These are phyloP conservation scores for Bipolaris sorokiniana DNA, from an alignment of 2,329 filamentous ascomycete genomes.

Conservation along the genomic window DNA sequence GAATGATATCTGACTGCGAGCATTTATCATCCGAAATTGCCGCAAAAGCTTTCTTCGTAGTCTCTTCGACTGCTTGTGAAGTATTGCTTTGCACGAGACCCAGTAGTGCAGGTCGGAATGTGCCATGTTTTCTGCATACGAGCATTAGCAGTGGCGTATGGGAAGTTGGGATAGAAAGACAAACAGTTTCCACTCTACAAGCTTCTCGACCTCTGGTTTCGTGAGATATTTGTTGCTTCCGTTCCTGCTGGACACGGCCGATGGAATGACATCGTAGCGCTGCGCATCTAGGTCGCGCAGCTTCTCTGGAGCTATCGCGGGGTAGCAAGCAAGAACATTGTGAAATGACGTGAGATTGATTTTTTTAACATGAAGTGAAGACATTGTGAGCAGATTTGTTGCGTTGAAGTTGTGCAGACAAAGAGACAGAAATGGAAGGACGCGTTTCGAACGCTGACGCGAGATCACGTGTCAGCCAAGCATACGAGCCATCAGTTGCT, in stretches of 20 bases:
- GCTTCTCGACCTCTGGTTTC: constrained; percentile 39
- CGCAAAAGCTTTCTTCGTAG: constrained; percentile 61
- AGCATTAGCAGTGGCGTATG: neutral
- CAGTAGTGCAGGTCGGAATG: constrained; percentile 56
- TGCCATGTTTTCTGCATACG: constrained; percentile 55
- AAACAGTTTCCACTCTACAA: constrained; percentile 52
- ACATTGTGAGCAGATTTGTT: constrained; percentile 11
- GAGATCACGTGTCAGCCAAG: constrained; percentile 13
- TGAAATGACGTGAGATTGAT: constrained; percentile 32
- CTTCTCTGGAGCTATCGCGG: constrained; percentile 32
- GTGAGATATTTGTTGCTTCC: constrained; percentile 21
- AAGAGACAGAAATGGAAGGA: constrained; percentile 1
- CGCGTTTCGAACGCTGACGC: neutral
- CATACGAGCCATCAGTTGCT: neutral
- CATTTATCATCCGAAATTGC: constrained; percentile 8
- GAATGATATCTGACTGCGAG: neutral
- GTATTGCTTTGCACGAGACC: constrained; percentile 65
- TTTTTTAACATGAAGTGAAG: constrained; percentile 12
- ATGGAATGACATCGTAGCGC: constrained; percentile 42
- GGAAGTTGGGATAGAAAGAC: neutral
- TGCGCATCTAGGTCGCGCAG: constrained; percentile 40
- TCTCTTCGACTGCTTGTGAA: constrained; percentile 52
- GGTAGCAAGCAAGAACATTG: constrained; percentile 33
- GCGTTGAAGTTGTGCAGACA: neutral
- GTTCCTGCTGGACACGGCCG: constrained; percentile 22